Evolutionary conservation across 116 monocot genomes (phyloP).

Genomic region (Cymodocea nodosa): DNA sequence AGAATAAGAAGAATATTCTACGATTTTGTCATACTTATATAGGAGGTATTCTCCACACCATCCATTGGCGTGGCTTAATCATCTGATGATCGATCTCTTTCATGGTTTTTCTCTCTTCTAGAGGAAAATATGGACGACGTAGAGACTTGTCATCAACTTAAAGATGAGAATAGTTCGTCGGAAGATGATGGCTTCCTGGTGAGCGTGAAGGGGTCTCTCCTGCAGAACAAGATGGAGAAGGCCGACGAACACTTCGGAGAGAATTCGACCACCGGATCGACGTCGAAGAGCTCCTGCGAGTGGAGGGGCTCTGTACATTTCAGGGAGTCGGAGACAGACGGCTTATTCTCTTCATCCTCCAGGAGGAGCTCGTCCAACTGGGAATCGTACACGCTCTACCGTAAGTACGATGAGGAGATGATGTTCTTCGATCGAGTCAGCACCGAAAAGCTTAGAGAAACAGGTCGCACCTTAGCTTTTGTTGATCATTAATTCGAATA

Average conservation of each 20-base stretch:
- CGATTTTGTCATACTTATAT: background rate
- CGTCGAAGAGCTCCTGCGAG: conserved; percentile 85
- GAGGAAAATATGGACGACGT: conserved; percentile 1
- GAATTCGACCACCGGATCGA: conserved; percentile 52
- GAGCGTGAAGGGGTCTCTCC: background rate
- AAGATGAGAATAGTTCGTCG: conserved; percentile 11
- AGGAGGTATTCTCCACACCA: no score
- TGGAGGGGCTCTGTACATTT: conserved; percentile 58
- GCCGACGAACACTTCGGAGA: conserved; percentile 15
- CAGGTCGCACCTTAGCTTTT: conserved; percentile 30
- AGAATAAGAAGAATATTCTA: no score
- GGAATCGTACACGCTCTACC: conserved; percentile 66
- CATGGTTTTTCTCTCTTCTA: background rate
- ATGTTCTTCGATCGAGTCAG: conserved; percentile 63
- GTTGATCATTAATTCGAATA: no score
- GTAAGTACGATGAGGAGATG: conserved; percentile 94
- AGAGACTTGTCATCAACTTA: background rate
- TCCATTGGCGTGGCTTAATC: no score
- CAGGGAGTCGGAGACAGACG: conserved; percentile 75
- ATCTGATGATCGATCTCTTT: background rate
- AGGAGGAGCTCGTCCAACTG: conserved; percentile 71
- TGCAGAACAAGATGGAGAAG: conserved; percentile 15
- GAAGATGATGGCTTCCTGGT: conserved; percentile 12
- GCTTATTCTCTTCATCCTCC: conserved; percentile 85
- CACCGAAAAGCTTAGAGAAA: conserved; percentile 70